Conservation (phyloP, 139 green algal species). For the Zygnema cylindricum region DNA sequence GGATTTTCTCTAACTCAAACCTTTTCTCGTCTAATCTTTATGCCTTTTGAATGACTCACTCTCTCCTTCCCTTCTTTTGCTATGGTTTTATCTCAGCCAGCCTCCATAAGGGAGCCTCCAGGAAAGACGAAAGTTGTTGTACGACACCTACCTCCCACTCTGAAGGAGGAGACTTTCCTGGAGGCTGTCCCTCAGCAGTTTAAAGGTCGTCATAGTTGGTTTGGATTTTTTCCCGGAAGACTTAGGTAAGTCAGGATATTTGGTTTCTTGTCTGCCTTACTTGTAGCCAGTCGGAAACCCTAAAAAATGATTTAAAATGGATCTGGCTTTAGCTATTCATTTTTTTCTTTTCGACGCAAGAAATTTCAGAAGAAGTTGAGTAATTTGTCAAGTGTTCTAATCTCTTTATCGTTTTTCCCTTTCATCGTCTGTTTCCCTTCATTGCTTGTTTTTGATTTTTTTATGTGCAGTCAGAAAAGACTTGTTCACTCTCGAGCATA, state of each 20-base stretch:
- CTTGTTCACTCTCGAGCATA: conserved; percentile 44
- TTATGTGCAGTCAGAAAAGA: conserved; percentile 46
- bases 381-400: too few relatives aligned
- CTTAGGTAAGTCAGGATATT: conserved; percentile 21
- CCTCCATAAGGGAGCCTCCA: background rate
- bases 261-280: background rate
- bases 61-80: background rate
- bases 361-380: too few relatives aligned
- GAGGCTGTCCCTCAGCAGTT: conserved; percentile 55
- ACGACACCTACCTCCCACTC: conserved; percentile 36
- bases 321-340: background rate
- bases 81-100: background rate
- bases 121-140: conserved; percentile 52
- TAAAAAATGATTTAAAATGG: conserved; percentile 4
- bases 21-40: background rate
- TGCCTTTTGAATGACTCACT: background rate
- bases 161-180: conserved; percentile 55
- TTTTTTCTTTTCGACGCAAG: too few relatives aligned
- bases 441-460: conserved; percentile 53
- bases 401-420: too few relatives aligned
- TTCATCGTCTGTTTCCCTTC: too few relatives aligned
- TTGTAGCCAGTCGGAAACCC: background rate
- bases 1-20: too few relatives aligned
- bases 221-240: conserved; percentile 49
- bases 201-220: conserved; percentile 42